A percentile compares a stretch with the other conserved stretches of the same genome.
Evolutionary conservation across 2,329 filamentous ascomycete genomes (phyloP).

Genomic region (Sporothrix protearum): DNA sequence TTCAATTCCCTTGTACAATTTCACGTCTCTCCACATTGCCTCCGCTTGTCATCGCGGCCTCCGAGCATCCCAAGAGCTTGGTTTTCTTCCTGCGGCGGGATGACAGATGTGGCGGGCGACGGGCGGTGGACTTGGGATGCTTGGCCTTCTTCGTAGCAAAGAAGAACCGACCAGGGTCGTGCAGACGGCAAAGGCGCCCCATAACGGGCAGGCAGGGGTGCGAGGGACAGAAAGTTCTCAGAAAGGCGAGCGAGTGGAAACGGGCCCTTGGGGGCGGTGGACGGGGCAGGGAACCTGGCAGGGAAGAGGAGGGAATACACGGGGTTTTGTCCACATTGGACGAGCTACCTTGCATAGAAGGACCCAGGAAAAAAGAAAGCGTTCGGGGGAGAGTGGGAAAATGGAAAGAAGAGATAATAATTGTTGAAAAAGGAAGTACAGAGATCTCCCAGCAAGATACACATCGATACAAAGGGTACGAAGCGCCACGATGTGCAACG

Average conservation of each 20-base stretch:
- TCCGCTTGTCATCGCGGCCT: not conserved
- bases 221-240: not conserved
- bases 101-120: not conserved
- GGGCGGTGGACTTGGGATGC: not conserved
- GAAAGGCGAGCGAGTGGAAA: not conserved
- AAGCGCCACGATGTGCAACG: not conserved
- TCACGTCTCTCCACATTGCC: not conserved
- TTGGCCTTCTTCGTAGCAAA: not conserved
- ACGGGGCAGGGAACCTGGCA: too few relatives aligned
- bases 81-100: not conserved
- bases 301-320: not conserved
- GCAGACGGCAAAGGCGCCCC: not conserved
- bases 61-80: not conserved
- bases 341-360: not conserved
- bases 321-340: not conserved
- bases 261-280: not conserved
- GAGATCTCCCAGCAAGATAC: too few relatives aligned
- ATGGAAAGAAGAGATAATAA: not conserved
- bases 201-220: not conserved
- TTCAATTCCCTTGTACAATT: not conserved
- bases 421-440: too few relatives aligned
- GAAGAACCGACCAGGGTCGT: not conserved
- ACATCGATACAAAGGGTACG: not conserved
- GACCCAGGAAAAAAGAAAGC: not conserved
- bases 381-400: not conserved